Conservation (phyloP, 169 alveolate genomes). For the Eimeria necatrix region DNA sequence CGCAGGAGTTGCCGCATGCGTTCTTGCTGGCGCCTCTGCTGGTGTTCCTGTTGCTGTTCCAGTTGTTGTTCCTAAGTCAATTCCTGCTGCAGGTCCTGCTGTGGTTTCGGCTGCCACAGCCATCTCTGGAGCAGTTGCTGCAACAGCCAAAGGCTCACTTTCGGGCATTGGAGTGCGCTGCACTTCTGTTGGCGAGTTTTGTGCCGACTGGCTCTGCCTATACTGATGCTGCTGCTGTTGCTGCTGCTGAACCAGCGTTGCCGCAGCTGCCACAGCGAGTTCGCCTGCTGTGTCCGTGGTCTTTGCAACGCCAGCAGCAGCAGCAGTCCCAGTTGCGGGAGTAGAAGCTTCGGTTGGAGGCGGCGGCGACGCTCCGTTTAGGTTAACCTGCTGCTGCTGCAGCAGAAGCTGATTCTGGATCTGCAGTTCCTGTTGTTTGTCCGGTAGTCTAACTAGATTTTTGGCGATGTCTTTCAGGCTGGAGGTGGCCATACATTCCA, state of each 20-base stretch:
- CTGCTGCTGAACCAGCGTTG: slow-evolving; percentile 14
- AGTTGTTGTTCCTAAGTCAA: no score
- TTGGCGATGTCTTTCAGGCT: slow-evolving; percentile 94
- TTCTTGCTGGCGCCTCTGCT: neutral
- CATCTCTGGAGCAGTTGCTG: neutral
- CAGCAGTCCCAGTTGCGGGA: slow-evolving; percentile 1
- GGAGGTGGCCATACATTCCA: slow-evolving; percentile 96
- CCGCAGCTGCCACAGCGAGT: neutral
- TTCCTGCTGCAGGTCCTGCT: no score
- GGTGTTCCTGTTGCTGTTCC: neutral
- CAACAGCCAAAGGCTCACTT: neutral
- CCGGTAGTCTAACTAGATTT: slow-evolving; percentile 59
- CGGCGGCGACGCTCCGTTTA: neutral
- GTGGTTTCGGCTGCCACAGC: no score
- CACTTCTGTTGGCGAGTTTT: neutral
- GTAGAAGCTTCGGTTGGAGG: neutral
- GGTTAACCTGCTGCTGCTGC: neutral
- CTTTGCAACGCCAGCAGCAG: neutral
- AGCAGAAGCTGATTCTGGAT: neutral
- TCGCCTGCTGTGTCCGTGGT: neutral
- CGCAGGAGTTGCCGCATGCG: no score
- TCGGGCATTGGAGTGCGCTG: neutral
- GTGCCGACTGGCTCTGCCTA: neutral
- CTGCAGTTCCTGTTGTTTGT: neutral
- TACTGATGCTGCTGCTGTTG: slow-evolving; percentile 15